Conservation (phyloP, 2,329 filamentous ascomycete species). For the Phaeosphaeriaceae sp. region DNA sequence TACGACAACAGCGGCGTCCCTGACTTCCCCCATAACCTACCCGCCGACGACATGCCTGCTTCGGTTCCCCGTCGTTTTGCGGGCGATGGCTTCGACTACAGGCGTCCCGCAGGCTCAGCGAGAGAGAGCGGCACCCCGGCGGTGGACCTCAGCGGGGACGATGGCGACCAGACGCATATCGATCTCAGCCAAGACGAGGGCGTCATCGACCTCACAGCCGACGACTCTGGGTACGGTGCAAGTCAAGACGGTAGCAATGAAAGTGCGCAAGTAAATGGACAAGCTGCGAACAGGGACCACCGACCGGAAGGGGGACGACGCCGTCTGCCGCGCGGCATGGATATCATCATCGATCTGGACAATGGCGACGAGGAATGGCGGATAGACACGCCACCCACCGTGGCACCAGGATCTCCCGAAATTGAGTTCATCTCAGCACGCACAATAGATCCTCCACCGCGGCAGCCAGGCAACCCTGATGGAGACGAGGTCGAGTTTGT, state of each 20-base stretch:
- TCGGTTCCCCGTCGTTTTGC: conserved; percentile 46
- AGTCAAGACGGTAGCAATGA: conserved; percentile 12
- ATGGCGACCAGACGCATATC: conserved; percentile 16
- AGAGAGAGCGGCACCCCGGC: conserved; percentile 28
- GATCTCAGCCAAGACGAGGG: conserved; percentile 17
- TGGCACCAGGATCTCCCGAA: conserved; percentile 50
- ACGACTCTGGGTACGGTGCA: conserved; percentile 30
- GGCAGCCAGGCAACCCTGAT: conserved; percentile 21
- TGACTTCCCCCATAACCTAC: background rate
- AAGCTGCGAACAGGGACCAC: conserved; percentile 1
- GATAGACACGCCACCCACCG: conserved; percentile 27
- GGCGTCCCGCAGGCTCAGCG: conserved; percentile 56
- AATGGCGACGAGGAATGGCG: conserved; percentile 32
- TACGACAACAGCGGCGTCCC: background rate
- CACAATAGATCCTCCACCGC: conserved; percentile 25
- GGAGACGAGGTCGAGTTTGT: conserved; percentile 43
- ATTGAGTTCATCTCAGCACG: conserved; percentile 56
- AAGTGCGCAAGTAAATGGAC: conserved; percentile 3
- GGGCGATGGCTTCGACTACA: conserved; percentile 63
- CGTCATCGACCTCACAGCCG: conserved; percentile 43
- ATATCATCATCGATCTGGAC: conserved; percentile 54
- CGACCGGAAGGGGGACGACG: conserved; percentile 29
- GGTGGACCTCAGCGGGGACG: conserved; percentile 48
- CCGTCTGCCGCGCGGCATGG: conserved; percentile 50
- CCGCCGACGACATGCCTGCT: conserved; percentile 34